Conservation (phyloP, 1,284 basidiomycete genomes). For the Austropuccinia psidii region DNA sequence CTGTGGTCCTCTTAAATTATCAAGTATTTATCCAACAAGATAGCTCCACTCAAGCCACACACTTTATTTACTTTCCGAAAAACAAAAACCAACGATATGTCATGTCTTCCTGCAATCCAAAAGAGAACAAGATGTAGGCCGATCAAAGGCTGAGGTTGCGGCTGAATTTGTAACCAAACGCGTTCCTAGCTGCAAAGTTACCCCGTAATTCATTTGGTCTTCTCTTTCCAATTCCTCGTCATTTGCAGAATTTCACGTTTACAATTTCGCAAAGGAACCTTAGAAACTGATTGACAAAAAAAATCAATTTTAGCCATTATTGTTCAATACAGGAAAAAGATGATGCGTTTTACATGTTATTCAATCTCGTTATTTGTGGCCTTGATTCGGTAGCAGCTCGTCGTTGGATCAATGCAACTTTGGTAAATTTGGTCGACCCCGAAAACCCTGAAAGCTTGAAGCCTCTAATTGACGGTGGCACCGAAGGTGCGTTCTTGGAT, state of each 20-base stretch:
- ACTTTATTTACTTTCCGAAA: background rate
- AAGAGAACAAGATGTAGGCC: constrained; percentile 82
- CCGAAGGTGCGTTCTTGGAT: constrained; percentile 64
- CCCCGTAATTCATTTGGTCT: constrained; percentile 60
- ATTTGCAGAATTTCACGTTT: background rate
- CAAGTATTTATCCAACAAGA: too few relatives aligned
- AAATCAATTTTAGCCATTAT: constrained; percentile 60
- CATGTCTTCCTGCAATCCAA: background rate
- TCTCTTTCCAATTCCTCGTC: background rate
- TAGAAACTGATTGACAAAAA: background rate
- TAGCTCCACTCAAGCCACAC: background rate
- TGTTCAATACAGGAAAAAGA: constrained; percentile 98
- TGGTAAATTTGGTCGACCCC: constrained; percentile 85
- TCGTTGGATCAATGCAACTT: constrained; percentile 96
- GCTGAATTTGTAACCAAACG: constrained; percentile 93
- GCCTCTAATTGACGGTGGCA: constrained; percentile 97
- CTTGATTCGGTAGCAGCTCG: constrained; percentile 96
- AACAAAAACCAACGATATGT: background rate
- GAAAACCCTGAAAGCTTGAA: constrained; percentile 87
- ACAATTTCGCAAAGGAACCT: background rate
- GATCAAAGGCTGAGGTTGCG: constrained; percentile 85
- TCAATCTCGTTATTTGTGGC: constrained; percentile 93
- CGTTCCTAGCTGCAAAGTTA: constrained; percentile 85
- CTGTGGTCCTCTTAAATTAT: constrained; percentile 39
- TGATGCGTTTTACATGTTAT: constrained; percentile 91